phyloP scores from a whole-genome alignment of 345 rosid genomes.

The Melaleuca alternifolia region DNA sequence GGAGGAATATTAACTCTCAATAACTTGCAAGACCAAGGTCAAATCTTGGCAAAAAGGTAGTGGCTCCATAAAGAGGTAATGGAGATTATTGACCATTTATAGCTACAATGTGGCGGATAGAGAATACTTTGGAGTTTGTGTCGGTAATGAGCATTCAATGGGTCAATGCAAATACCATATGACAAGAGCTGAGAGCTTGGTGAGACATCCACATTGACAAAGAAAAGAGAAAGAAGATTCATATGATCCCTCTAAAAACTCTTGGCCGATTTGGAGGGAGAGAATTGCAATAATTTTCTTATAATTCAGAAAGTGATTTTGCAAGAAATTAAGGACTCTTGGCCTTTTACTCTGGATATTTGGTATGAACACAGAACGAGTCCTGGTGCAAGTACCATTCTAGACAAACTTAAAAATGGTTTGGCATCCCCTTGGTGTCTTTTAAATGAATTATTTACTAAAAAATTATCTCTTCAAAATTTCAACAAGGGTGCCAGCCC shows the following conservation, averaged over 20 bases:
- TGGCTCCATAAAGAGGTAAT: not conserved
- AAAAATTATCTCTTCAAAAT: not conserved
- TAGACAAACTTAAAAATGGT: not conserved
- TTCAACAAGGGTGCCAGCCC: not conserved
- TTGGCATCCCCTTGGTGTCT: not conserved
- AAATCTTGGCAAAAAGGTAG: not conserved
- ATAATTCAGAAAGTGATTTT: not conserved
- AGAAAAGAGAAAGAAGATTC: not conserved
- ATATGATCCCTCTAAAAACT: not conserved
- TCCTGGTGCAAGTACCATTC: not conserved
- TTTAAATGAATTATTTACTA: not conserved
- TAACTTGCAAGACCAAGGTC: not conserved
- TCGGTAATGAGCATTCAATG: not conserved
- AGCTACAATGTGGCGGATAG: not conserved
- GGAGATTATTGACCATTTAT: not conserved
- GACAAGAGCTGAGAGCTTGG: not conserved
- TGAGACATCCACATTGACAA: not conserved
- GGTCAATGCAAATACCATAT: not conserved
- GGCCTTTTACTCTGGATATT: not conserved
- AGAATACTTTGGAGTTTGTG: not conserved
- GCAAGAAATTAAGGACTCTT: not conserved
- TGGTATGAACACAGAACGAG: not conserved
- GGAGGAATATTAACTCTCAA: not conserved
- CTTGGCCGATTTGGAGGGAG: not conserved
- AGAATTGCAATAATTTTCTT: not conserved